phyloP scores from a whole-genome alignment of 2,329 filamentous ascomycete species.

The Fusarium globosum region DNA sequence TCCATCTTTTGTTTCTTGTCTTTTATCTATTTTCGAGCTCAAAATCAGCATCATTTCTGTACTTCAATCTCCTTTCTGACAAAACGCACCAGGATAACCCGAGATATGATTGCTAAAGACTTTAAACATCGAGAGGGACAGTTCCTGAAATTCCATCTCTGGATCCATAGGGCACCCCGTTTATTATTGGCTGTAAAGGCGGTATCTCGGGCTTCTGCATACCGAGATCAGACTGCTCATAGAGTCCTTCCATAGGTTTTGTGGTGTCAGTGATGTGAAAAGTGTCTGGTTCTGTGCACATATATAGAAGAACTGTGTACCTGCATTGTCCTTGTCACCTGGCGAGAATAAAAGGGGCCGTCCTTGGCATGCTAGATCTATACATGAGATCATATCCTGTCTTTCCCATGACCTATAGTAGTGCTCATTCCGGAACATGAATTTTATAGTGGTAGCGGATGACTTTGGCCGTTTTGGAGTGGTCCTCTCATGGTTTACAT shows the following conservation, averaged over 20 bases:
- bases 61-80: not conserved
- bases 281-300: not conserved
- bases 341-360: not conserved
- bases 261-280: rapidly evolving
- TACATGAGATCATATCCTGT: too few species aligned
- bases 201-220: not conserved
- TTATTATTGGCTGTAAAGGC: rapidly evolving
- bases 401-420: not conserved
- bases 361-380: not conserved
- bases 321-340: rapidly evolving
- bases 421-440: not conserved
- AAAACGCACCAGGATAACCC: not conserved
- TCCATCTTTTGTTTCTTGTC: not conserved
- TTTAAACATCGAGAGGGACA: not conserved
- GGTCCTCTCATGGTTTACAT: not conserved
- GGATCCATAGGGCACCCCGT: not conserved
- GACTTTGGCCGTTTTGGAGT: not conserved
- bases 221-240: too few species aligned
- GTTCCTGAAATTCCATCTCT: not conserved
- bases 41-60: not conserved
- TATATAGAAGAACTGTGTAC: not conserved
- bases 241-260: not conserved
- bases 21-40: too few species aligned
- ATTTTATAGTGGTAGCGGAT: rapidly evolving
- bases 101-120: too few species aligned